Base-by-base conservation (phyloP, 1,284 basidiomycete genomes). In the Ganoderma multipileum region DNA sequence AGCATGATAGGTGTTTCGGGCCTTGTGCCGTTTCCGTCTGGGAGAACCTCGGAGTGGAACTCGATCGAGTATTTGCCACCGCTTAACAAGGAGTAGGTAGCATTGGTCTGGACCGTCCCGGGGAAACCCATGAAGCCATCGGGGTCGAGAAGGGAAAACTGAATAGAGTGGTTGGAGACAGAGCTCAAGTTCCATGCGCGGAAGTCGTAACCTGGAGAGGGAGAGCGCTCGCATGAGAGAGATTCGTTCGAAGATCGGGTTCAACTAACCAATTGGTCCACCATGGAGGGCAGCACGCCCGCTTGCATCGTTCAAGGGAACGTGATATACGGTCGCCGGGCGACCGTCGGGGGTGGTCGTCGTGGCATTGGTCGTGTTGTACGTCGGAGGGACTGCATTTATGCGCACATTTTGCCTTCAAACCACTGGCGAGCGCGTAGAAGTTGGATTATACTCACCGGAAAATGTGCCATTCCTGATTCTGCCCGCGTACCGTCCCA, bases 51-150 rank as follows among this genome's bases (percentile, higher is more conserved):
- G 33, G 36, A 58, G 11, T 38, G 55, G 55, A 58, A 58, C 30
- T 58, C 55, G 9, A 58, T 58, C n/a, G 55, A 58, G 33, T 58
- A 58, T 36, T 58, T 58, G 33, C 55, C 55, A n/a, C 55, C 55
- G 55, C 55, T 58, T 20, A 58, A 7, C 18, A 58, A 36, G 5
- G 55, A 58, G 36, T 58, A 58, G 0, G 55, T 58, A 16, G 38
- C 55, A n/a, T 58, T 58, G 8, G 55, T 58, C 20, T 58, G 33
- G 3, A 58, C 36, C 1, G 55, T 33, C 3, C 55, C 55, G 3
- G 55, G 55, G 33, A 58, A 58, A 9, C 33, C 33, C 55, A 58
- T 36, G 55, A 58, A 58, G n/a, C 55, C 33, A 58, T 58, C 55
- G 12, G 55, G 55, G 20, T 58, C 55, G 36, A 38, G n/a, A n/a